Evolutionary conservation across 2,329 filamentous ascomycete genomes (phyloP), one percentile per base, ranked within the genome.

Genomic region (Nemania abortiva): DNA sequence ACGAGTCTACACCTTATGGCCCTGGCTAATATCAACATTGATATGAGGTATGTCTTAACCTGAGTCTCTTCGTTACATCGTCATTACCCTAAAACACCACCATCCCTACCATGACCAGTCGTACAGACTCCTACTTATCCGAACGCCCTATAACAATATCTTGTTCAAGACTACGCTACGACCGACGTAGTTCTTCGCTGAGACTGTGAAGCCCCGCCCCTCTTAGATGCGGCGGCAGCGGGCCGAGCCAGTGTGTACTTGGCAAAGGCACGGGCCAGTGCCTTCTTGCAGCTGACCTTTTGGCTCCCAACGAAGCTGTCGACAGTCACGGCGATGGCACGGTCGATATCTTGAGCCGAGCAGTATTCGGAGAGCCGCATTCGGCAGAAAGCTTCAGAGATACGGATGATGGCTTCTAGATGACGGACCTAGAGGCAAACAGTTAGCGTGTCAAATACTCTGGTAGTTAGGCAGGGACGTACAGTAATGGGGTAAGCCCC

Each of bases 331-430:
- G 95, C 94, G 77, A 99, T 99, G 66, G 96, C 96, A 52, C 96
- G 93, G 81, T 99, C 96, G 75, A 99, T 97, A 78, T 99, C 96
- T 68, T 92, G 89, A 1, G 92, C 84, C 6, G 92, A 91, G 81
- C 95, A 97, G 84, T 97, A 98, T 74, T 99, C 96, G 0, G 93
- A 96, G n/a, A 99, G 86, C 15, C 96, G 92, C 96, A 99, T 99
- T 78, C 97, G 95, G 82, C 93, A 97, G 83, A 99, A 99, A 0
- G 95, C 84, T 81, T 99, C 96, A 66, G 91, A 91, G 77, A 97
- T 97, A 78, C 96, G 93, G 84, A 99, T 97, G 77, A 98, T 98
- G 71, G 95, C 95, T 87, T 99, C 96, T 39, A 99, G 86, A 84
- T 99, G 96, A 85, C 96, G 95, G 73, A 98, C 93, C 94, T 97